phyloP scores from a whole-genome alignment of 208 protist genomes.

The Trypanosoma conorhini region DNA sequence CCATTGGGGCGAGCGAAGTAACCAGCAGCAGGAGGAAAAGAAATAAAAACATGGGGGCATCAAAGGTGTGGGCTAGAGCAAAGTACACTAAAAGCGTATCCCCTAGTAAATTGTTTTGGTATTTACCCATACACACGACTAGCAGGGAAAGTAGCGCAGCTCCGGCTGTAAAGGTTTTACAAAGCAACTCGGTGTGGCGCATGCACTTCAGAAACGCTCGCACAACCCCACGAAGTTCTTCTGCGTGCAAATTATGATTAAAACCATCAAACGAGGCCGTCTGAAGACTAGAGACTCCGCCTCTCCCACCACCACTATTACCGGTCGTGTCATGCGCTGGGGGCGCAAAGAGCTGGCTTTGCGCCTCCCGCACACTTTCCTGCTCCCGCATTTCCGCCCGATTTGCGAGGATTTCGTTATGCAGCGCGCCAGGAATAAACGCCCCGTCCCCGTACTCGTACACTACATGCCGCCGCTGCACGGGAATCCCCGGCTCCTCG shows the following conservation, averaged over 20 bases:
- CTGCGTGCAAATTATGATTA: background rate
- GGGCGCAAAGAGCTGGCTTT: background rate
- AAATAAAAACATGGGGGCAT: conserved; percentile 34
- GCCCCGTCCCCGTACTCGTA: no score
- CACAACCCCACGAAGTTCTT: conserved; percentile 11
- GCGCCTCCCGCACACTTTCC: conserved; percentile 21
- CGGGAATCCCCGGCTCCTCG: background rate
- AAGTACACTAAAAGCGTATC: conserved; percentile 21
- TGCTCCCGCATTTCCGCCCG: conserved; percentile 16
- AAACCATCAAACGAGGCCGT: background rate
- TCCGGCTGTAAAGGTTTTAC: conserved; percentile 1
- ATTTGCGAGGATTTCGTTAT: no score
- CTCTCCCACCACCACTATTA: conserved; percentile 9
- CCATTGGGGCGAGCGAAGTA: conserved; percentile 36
- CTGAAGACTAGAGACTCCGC: conserved; percentile 13
- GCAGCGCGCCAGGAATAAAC: no score
- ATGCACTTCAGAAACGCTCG: conserved; percentile 19
- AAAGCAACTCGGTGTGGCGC: conserved; percentile 16
- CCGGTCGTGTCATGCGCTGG: background rate
- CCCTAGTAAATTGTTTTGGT: conserved; percentile 5
- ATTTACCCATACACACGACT: conserved; percentile 21
- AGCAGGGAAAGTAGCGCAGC: background rate
- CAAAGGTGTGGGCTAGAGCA: conserved; percentile 18
- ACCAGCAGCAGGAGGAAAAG: conserved; percentile 46
- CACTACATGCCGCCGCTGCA: background rate